These are phyloP conservation scores for Pulveroboletus sp. DNA, from an alignment of 768 basidiomycete species.

Conservation along the genomic window DNA sequence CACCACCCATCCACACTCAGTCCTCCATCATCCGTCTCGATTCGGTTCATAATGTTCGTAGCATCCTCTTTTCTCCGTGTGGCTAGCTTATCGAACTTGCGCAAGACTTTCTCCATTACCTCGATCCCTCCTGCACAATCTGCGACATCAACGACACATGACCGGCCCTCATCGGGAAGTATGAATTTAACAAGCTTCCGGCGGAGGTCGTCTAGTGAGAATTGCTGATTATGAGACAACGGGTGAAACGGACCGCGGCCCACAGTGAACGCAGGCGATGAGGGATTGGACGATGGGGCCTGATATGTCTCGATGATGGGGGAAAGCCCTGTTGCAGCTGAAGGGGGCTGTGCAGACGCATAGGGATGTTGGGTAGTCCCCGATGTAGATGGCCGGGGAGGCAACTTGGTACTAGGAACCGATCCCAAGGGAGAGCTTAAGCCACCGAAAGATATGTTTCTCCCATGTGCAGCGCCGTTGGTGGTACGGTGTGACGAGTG, in stretches of 20 bases:
- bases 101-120: conserved; percentile 82
- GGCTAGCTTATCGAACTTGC: conserved; percentile 74
- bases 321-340: conserved; percentile 47
- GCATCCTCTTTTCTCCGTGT: conserved; percentile 40
- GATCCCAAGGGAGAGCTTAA: conserved; percentile 36
- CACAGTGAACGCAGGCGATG: conserved; percentile 53
- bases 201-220: conserved; percentile 72
- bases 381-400: conserved; percentile 41
- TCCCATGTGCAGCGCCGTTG: conserved; percentile 43
- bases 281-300: conserved; percentile 30
- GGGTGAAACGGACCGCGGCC: conserved; percentile 60
- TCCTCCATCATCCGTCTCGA: conserved; percentile 68
- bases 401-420: conserved; percentile 37
- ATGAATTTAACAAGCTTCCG: conserved; percentile 86
- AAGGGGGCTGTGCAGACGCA: conserved; percentile 46
- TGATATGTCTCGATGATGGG: conserved; percentile 68
- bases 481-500: conserved; percentile 36
- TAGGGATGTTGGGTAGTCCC: conserved; percentile 53
- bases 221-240: conserved; percentile 35
- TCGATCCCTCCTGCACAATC: conserved; percentile 80
- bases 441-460: conserved; percentile 49
- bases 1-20: conserved; percentile 88
- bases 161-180: conserved; percentile 75
- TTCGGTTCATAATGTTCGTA: conserved; percentile 45
- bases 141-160: conserved; percentile 74